Evolutionary conservation across 257 asterid genomes (phyloP), one percentile per base, ranked within the genome.

Genomic region (Oldenlandia corymbosa): DNA sequence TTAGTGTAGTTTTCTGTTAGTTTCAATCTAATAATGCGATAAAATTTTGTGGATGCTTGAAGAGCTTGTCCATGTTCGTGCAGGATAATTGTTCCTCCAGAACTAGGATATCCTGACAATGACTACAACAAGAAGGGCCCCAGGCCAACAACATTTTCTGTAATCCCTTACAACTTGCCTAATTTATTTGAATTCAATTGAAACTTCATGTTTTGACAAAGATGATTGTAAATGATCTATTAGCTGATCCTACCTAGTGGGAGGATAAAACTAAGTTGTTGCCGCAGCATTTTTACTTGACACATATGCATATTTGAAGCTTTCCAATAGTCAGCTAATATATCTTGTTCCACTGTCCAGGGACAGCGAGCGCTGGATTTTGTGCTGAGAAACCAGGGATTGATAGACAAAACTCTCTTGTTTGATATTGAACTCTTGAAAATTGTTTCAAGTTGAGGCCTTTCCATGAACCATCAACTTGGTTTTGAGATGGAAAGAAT

Each of bases 81-180:
- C 86, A 92, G 97, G 88, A 85, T 89, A 32, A 32, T 93, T 53
- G 97, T 93, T 60, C 99, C 99, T 64, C 99, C 97, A 45, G 97
- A 93, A 62, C 75, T 93, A 60, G 99, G 97, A 69, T 92, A 93
- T 76, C 97, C 96, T 20, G 97, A 89, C 43, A 78, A 84, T 70
- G 97, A 93, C 83, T 89, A 20, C 85, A 84, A 87, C 90, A 93
- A 84, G 88, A 84, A 85, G 81, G 99, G 97, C 73, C 97, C 97
- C 39, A 78, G 86, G 68, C 99, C 99, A 80, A 84, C 96, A 8
- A 90, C 97, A 20, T 93, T 93, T 78, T 93, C 97, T 89, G 99
- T 92, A 87, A 66, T 69, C 58, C 39, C 18, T 41, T 5, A 46
- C 23, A 27, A 63, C 74, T 3, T 34, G 39, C 39, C 39, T 34